A percentile compares a stretch with the other conserved stretches of the same genome.
phyloP scores from a whole-genome alignment of 2,329 filamentous ascomycete genomes.

The Aspergillus fumigatus region DNA sequence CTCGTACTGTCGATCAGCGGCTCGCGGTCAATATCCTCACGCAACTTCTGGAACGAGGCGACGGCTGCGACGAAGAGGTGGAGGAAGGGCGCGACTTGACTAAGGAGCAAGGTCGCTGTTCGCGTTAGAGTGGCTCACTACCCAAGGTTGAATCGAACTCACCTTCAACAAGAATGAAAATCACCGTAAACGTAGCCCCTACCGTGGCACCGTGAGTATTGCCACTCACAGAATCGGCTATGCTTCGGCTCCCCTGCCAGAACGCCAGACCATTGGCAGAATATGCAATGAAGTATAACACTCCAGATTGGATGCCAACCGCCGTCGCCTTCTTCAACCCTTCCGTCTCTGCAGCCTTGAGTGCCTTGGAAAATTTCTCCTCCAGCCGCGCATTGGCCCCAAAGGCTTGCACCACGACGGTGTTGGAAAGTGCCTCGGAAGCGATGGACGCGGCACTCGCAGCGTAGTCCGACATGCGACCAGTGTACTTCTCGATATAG shows the following conservation, averaged over 20 bases:
- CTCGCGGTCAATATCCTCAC: slow-evolving; percentile 52
- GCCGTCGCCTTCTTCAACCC: slow-evolving; percentile 57
- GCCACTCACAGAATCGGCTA: slow-evolving; percentile 36
- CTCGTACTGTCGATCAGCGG: slow-evolving; percentile 43
- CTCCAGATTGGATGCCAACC: slow-evolving; percentile 55
- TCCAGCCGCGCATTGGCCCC: slow-evolving; percentile 57
- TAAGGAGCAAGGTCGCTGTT: slow-evolving; percentile 34
- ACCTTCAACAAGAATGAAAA: slow-evolving; percentile 38
- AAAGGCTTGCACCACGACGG: slow-evolving; percentile 61
- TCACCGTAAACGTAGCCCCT: slow-evolving; percentile 35
- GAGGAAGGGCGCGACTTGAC: slow-evolving; percentile 36
- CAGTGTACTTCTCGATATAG: slow-evolving; percentile 50
- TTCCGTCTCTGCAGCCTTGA: slow-evolving; percentile 48
- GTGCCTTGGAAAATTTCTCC: slow-evolving; percentile 52
- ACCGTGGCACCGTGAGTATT: slow-evolving; percentile 23
- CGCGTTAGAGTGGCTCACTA: slow-evolving; percentile 8
- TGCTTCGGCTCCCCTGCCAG: slow-evolving; percentile 60
- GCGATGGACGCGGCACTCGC: slow-evolving; percentile 59
- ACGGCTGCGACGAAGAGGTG: slow-evolving; percentile 48
- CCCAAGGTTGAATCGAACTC: background rate
- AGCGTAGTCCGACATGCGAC: slow-evolving; percentile 49
- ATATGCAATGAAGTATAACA: slow-evolving; percentile 65
- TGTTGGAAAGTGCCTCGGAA: slow-evolving; percentile 57
- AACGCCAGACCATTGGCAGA: slow-evolving; percentile 64
- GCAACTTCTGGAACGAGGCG: slow-evolving; percentile 55